Conservation (phyloP, 768 basidiomycete genomes). For the Lactifluus echinatus region DNA sequence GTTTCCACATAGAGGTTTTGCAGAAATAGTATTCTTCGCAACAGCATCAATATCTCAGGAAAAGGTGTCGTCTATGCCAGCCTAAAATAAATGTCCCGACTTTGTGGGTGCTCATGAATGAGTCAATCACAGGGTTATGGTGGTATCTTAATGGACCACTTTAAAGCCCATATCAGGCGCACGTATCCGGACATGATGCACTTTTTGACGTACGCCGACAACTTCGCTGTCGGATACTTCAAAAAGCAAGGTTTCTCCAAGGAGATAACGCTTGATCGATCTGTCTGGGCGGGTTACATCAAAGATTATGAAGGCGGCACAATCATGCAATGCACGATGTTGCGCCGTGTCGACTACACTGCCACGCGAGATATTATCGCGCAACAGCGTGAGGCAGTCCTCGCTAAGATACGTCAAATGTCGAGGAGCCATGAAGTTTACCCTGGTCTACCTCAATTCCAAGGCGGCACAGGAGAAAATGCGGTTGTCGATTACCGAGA, state of each 20-base stretch:
- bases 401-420: slow-evolving; percentile 79
- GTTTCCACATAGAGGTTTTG: slow-evolving; percentile 89
- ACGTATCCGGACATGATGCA: slow-evolving; percentile 84
- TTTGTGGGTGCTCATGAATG: not conserved
- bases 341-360: slow-evolving; percentile 87
- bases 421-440: slow-evolving; percentile 84
- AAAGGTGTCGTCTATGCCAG: slow-evolving; percentile 49
- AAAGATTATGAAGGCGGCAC: slow-evolving; percentile 99
- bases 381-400: slow-evolving; percentile 81
- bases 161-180: slow-evolving; percentile 84
- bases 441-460: slow-evolving; percentile 70
- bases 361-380: slow-evolving; percentile 67
- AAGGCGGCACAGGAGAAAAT: slow-evolving; percentile 43
- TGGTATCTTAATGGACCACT: slow-evolving; percentile 96
- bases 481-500: slow-evolving; percentile 59
- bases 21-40: slow-evolving; percentile 98
- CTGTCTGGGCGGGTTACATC: slow-evolving; percentile 97
- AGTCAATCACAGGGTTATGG: slow-evolving; percentile 78
- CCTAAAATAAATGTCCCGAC: not conserved
- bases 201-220: slow-evolving; percentile 97
- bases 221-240: slow-evolving; percentile 98
- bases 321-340: slow-evolving; percentile 97
- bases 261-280: slow-evolving; percentile 86
- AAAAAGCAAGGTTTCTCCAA: slow-evolving; percentile 99
- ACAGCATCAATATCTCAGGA: slow-evolving; percentile 95